Base-by-base conservation (phyloP, 2,329 filamentous ascomycete species). In the Tympanopsis confertula region DNA sequence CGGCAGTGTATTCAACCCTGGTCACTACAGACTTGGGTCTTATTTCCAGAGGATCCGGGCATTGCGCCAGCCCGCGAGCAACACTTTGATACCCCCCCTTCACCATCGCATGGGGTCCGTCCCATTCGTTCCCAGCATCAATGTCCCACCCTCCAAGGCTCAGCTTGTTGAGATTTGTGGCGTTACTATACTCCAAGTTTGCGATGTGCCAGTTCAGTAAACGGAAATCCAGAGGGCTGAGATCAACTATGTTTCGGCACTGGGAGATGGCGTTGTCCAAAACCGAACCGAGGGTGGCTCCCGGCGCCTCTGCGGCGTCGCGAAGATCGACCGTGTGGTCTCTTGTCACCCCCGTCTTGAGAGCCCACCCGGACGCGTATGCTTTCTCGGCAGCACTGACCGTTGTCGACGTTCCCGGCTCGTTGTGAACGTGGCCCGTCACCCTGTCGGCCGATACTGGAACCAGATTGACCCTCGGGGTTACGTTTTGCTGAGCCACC, bases 161-260 rank as follows among this genome's bases (percentile, higher is more conserved):
- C 14, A 98, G 72, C 44, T 83, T 82, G 45, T 83, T 80, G 39
- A 94, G 78, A 46, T 87, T 93, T 2, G 80, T 85, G 2, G 91
- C 91, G 56, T 96, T 98, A 44, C 89, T 93, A 54, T 98, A 98
- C 58, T 98, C 91, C 13, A 98, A 70, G 53, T 98, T 98, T 45
- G 93, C 93, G 56, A 95, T 83, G 58, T 98, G 93, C 91, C 91
- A 98, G 52, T 95, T 98, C 51, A 96, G 71, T 13, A 98, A 67
- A 35, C 91, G 77, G 58, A 94, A 80, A 51, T 98, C 91, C 52
- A 86, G 84, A 1, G 88, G 74, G 13, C 78, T 85, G 38, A 98
- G 63, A 41, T 94, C 81, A 19, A 96, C 71, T 36, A 98, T 72
- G 20, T 73, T 68, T 50, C 84, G 81, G 54, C 94, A 98, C 55